These are phyloP conservation scores for Sequoiadendron giganteum DNA, from an alignment of 75 land plant species.

Conservation along the genomic window DNA sequence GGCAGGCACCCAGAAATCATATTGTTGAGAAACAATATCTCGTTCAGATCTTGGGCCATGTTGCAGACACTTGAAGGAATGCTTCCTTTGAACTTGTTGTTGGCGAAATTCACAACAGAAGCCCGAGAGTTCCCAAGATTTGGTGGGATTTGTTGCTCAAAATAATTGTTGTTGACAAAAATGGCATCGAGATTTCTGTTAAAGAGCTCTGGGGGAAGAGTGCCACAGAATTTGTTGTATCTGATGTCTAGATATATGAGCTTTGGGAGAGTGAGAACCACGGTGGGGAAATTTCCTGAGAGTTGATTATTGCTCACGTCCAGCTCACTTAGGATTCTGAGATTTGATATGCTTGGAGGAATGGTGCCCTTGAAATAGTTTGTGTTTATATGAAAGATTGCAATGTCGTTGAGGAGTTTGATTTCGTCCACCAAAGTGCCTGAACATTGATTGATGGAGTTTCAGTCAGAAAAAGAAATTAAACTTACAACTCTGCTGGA, in stretches of 20 bases:
- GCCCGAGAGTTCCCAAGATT: constrained; percentile 64
- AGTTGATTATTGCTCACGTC: constrained; percentile 87
- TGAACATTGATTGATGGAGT: not conserved
- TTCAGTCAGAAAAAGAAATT: not conserved
- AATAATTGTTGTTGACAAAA: constrained; percentile 79
- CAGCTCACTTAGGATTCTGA: constrained; percentile 55
- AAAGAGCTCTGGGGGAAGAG: constrained; percentile 65
- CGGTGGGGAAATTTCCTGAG: constrained; percentile 69
- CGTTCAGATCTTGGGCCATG: constrained; percentile 46
- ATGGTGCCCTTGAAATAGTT: constrained; percentile 70
- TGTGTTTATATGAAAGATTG: constrained; percentile 74
- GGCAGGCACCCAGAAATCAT: constrained; percentile 76
- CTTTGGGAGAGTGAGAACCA: constrained; percentile 49
- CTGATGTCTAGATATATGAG: constrained; percentile 76
- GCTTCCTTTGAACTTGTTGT: constrained; percentile 61
- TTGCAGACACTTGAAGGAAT: constrained; percentile 61
- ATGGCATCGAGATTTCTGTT: constrained; percentile 71
- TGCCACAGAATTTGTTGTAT: constrained; percentile 69
- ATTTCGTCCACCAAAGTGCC: constrained; percentile 54
- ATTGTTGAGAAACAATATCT: constrained; percentile 78
- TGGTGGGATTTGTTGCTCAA: constrained; percentile 61
- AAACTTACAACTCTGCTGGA: not conserved
- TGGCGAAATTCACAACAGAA: constrained; percentile 82
- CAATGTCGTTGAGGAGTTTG: constrained; percentile 56
- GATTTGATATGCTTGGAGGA: constrained; percentile 44